Conservation (phyloP, 2,329 filamentous ascomycete species). For the Xylaria sp. region DNA sequence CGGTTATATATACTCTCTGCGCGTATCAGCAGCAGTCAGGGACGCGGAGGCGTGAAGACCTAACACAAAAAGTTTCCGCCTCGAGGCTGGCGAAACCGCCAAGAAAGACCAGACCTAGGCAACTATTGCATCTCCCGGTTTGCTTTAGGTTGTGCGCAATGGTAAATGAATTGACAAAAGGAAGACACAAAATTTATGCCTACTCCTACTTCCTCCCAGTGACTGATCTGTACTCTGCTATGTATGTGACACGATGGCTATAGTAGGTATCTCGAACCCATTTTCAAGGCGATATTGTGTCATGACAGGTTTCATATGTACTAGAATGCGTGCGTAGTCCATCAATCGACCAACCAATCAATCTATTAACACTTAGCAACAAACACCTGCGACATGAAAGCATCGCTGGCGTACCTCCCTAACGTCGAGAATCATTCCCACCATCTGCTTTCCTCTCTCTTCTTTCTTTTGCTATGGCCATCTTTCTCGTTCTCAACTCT, state of each 20-base stretch:
- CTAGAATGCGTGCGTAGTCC: not conserved
- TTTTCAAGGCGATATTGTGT: too few relatives aligned
- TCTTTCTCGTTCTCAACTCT: too few relatives aligned
- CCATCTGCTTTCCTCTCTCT: too few relatives aligned
- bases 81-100: slow-evolving; percentile 38
- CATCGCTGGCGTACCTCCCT: too few relatives aligned
- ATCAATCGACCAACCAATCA: too few relatives aligned
- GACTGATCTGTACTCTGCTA: slow-evolving; percentile 5
- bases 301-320: not conserved
- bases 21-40: slow-evolving; percentile 36
- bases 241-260: slow-evolving; percentile 13
- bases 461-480: too few relatives aligned
- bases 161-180: slow-evolving; percentile 50
- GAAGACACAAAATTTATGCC: slow-evolving; percentile 35
- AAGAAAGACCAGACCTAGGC: slow-evolving; percentile 42
- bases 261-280: not conserved
- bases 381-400: too few relatives aligned
- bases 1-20: slow-evolving; percentile 38
- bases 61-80: slow-evolving; percentile 30
- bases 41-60: slow-evolving; percentile 40
- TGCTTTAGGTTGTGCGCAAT: slow-evolving; percentile 50
- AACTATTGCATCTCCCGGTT: slow-evolving; percentile 51
- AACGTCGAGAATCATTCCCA: too few relatives aligned
- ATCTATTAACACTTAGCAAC: too few relatives aligned
- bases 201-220: not conserved